Evolutionary conservation across 306 rosid genomes (phyloP), one percentile per base, ranked within the genome.

Genomic region (Bauhinia variegata): DNA sequence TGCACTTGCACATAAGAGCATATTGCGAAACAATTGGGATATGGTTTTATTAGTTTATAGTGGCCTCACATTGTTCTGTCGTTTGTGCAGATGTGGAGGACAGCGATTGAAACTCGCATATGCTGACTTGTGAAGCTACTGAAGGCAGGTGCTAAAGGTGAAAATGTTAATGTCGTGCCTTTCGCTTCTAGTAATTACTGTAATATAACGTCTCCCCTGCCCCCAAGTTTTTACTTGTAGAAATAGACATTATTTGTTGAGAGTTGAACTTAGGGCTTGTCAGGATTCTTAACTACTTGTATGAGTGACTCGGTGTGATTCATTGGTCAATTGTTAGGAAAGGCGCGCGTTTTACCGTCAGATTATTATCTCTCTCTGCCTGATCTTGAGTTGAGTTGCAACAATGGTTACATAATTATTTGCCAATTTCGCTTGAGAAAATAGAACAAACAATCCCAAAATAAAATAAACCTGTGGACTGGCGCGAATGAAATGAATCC

Each of bases 61-160:
- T 64, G 68, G 30, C 65, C 61, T 68, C 58, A 68, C 23, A 61
- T 64, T 39, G 28, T 37, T 31, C 53, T 39, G 55, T 67, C 54
- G 33, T 66, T 19, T 62, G 13, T 60, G 82, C 91, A 87, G 93
- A 82, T 60, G 89, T 78, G 49, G 87, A 86, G 19, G 93, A 82
- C 83, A 84, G 89, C 53, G 93, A 87, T 70, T 87, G 65, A 75
- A 58, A 46, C 23, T 12, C 16, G 63, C 63, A 13, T 18, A 16
- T 50, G 49, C 41, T 9, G 54, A 54, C 66, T 18, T 44, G 36
- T 68, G 31, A 73, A 60, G 41, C 58, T 38, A n/a, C 63, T 43
- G 37, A 68, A 38, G 48, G 31, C 55, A 55, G 73, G 71, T 54
- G 49, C 64, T 42, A n/a, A 32, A 58, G 46, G 41, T 36, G 3